phyloP scores from a whole-genome alignment of 2,329 filamentous ascomycete species.

The Monosporascus sp. region DNA sequence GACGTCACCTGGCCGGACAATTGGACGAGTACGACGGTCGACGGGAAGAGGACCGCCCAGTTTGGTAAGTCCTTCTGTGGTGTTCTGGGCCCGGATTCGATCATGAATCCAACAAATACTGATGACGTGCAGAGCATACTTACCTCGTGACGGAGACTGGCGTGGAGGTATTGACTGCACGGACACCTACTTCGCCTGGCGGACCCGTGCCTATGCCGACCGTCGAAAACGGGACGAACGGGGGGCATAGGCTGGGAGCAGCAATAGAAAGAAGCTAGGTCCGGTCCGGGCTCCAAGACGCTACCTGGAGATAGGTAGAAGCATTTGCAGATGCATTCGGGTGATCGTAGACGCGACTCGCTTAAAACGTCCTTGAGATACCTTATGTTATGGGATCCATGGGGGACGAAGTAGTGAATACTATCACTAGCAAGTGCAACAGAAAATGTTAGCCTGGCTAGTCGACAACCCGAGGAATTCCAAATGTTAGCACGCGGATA shows the following conservation, averaged over 20 bases:
- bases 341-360: no score
- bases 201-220: slow-evolving; percentile 59
- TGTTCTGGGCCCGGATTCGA: not conserved
- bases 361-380: no score
- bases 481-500: no score
- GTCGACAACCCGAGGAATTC: no score
- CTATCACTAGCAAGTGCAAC: no score
- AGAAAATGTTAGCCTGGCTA: no score
- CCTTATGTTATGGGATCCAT: no score
- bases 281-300: no score
- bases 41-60: slow-evolving; percentile 86
- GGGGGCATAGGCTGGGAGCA: slow-evolving; percentile 2
- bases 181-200: slow-evolving; percentile 67
- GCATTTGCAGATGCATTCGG: no score
- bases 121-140: slow-evolving; percentile 60
- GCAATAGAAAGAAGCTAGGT: no score
- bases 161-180: slow-evolving; percentile 75
- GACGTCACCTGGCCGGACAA: slow-evolving; percentile 98
- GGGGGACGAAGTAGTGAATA: no score
- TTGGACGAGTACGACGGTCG: slow-evolving; percentile 92
- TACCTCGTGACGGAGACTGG: slow-evolving; percentile 79
- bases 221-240: slow-evolving; percentile 13
- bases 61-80: slow-evolving; percentile 58
- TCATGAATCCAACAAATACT: not conserved
- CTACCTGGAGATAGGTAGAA: no score